Conservation (phyloP, 495 filamentous ascomycete species). For the Aspergillus funiculosus region DNA sequence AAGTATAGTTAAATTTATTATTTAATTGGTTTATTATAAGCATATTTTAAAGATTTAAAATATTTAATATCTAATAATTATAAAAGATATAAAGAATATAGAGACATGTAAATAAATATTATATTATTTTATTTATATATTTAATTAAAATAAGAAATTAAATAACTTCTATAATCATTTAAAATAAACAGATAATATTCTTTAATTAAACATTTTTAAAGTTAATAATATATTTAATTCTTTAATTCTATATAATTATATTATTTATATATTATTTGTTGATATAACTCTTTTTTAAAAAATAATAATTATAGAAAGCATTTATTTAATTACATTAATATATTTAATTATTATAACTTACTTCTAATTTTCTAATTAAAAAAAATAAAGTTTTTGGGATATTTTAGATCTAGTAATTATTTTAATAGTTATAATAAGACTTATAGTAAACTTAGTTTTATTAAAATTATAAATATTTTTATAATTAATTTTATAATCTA, state of each 20-base stretch:
- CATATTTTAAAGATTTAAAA: background rate
- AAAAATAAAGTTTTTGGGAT: background rate
- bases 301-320: background rate
- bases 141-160: background rate
- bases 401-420: background rate
- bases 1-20: background rate
- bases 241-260: slow-evolving; percentile 1
- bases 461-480: slow-evolving; percentile 4
- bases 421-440: background rate
- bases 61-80: background rate
- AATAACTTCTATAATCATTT: background rate
- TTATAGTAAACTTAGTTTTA: background rate
- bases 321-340: background rate
- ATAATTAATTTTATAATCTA: background rate
- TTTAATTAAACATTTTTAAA: background rate
- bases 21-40: background rate
- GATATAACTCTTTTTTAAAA: background rate
- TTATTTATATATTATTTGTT: background rate
- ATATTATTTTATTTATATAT: background rate
- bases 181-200: background rate
- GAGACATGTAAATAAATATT: background rate
- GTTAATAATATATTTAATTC: background rate
- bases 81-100: background rate
- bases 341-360: background rate
- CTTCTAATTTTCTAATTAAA: background rate